Percentiles rank a stretch among this genome's conserved stretches.
These are phyloP conservation scores for Megacollybia marginata DNA, from an alignment of 768 basidiomycete species.

Conservation along the genomic window DNA sequence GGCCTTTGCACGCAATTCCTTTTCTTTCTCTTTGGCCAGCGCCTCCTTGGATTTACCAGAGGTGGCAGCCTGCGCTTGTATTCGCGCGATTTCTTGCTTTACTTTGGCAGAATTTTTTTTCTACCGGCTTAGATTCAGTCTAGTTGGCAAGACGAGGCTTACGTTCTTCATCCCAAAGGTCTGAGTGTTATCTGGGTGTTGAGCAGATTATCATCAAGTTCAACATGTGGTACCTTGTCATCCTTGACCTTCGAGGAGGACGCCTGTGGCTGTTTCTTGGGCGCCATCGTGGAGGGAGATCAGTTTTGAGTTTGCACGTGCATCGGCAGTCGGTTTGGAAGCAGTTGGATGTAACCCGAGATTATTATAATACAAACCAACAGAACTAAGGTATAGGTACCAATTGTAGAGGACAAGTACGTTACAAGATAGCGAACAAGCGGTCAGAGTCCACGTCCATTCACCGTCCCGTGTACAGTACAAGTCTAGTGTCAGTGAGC, in stretches of 20 bases:
- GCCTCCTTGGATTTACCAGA: conserved; percentile 75
- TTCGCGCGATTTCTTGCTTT: conserved; percentile 72
- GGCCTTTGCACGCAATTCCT: conserved; percentile 64
- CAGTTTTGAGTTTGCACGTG: too few relatives aligned
- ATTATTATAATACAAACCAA: too few relatives aligned
- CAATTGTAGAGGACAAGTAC: conserved; percentile 30
- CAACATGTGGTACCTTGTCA: conserved; percentile 52
- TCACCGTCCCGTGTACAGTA: conserved; percentile 33
- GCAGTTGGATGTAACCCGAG: too few relatives aligned
- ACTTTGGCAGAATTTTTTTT: conserved; percentile 96
- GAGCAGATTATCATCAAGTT: conserved; percentile 9
- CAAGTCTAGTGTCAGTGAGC: too few relatives aligned
- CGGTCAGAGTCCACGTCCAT: conserved; percentile 46
- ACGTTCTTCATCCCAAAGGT: conserved; percentile 90
- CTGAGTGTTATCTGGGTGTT: conserved; percentile 32
- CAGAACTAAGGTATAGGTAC: background rate
- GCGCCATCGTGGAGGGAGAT: conserved; percentile 47
- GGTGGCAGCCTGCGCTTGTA: conserved; percentile 69
- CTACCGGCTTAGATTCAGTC: conserved; percentile 26
- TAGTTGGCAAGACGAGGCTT: conserved; percentile 1
- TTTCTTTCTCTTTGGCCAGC: conserved; percentile 84
- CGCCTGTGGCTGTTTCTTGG: conserved; percentile 61
- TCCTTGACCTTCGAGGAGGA: conserved; percentile 68
- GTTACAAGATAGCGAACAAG: conserved; percentile 46
- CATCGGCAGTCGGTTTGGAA: too few relatives aligned